Percentiles rank a stretch among this genome's conserved stretches.
These are phyloP conservation scores for Tetrapisispora namnaoensis DNA, from an alignment of 805 yeast genomes.

Conservation along the genomic window DNA sequence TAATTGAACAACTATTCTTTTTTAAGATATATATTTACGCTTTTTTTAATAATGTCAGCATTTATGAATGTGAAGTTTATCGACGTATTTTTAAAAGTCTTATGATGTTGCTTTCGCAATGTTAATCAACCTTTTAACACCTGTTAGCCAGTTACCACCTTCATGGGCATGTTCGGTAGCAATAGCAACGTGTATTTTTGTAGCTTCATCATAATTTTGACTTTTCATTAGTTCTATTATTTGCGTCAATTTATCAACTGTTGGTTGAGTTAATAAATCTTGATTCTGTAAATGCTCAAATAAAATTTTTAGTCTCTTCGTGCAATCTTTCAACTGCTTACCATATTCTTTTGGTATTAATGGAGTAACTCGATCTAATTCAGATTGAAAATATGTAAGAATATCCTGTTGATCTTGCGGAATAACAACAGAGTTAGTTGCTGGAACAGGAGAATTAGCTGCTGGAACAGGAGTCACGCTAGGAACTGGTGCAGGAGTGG, in stretches of 20 bases:
- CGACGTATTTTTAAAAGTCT: neutral
- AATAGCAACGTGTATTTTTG: conserved; percentile 44
- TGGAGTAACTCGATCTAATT: conserved; percentile 56
- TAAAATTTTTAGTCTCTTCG: conserved; percentile 65
- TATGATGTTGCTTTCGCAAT: conserved; percentile 44
- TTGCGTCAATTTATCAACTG: conserved; percentile 42
- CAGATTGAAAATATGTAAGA: conserved; percentile 42
- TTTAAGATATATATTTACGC: neutral
- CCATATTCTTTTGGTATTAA: conserved; percentile 62
- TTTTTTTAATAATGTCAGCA: neutral
- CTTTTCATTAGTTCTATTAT: conserved; percentile 42
- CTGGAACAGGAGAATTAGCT: conserved; percentile 20
- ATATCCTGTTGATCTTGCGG: conserved; percentile 51
- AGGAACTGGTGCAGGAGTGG: conserved; percentile 14
- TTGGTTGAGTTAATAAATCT: conserved; percentile 51
- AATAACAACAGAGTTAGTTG: conserved; percentile 26
- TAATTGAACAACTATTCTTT: neutral
- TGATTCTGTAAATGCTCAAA: conserved; percentile 70
- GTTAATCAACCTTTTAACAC: conserved; percentile 77
- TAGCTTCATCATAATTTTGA: conserved; percentile 53
- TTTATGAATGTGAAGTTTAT: neutral
- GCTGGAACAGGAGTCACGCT: conserved; percentile 18
- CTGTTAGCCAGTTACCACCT: conserved; percentile 87
- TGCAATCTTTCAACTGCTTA: conserved; percentile 72
- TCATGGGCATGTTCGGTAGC: conserved; percentile 58